phyloP scores from a whole-genome alignment of 768 basidiomycete genomes.

The Amanita molliuscula region DNA sequence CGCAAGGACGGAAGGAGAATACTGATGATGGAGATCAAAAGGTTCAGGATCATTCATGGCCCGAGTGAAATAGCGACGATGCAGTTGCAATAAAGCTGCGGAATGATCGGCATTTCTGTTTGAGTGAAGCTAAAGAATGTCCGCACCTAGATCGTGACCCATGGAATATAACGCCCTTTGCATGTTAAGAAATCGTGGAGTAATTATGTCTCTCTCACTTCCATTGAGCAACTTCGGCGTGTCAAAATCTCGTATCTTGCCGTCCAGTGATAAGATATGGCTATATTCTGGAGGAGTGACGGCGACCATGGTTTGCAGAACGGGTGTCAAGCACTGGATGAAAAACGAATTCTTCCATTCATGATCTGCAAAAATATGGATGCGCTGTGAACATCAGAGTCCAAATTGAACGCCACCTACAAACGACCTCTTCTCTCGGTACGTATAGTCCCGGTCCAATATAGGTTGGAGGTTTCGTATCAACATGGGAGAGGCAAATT shows the following conservation, averaged over 20 bases:
- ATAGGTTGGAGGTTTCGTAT: conserved; percentile 45
- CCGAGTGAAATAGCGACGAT: conserved; percentile 57
- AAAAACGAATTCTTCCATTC: conserved; percentile 66
- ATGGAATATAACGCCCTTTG: conserved; percentile 51
- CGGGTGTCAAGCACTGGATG: conserved; percentile 49
- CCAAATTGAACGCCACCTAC: conserved; percentile 24
- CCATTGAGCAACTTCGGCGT: conserved; percentile 41
- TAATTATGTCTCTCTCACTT: conserved; percentile 23
- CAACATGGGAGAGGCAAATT: conserved; percentile 53
- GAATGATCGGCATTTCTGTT: conserved; percentile 1
- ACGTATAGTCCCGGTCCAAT: conserved; percentile 36
- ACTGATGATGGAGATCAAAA: conserved; percentile 50
- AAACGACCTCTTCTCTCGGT: conserved; percentile 38
- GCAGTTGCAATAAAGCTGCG: conserved; percentile 55
- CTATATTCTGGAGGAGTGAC: conserved; percentile 42
- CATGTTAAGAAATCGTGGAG: conserved; percentile 49
- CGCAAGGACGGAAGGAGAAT: conserved; percentile 62
- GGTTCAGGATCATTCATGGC: conserved; percentile 44
- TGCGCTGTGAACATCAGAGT: not conserved
- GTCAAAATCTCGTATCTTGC: conserved; percentile 41
- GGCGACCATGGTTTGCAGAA: conserved; percentile 46
- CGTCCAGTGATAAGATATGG: conserved; percentile 43
- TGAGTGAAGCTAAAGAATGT: not conserved
- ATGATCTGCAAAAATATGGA: conserved; percentile 34
- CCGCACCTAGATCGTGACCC: conserved; percentile 53